These are phyloP conservation scores for Tetracladium maxilliforme DNA, from an alignment of 2,329 filamentous ascomycete genomes.

Conservation along the genomic window DNA sequence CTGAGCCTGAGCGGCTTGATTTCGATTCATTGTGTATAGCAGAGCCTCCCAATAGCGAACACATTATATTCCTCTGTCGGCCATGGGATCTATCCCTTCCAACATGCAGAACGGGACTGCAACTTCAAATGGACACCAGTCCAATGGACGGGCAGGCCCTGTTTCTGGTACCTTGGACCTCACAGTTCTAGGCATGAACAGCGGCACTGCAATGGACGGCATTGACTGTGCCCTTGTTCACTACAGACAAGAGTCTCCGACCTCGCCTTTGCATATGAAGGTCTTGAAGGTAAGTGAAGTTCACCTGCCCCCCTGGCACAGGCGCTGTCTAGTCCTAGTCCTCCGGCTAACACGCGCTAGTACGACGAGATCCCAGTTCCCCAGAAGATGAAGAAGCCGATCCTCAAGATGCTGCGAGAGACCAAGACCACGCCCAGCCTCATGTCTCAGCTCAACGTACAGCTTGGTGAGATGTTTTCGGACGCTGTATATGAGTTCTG, in stretches of 20 bases:
- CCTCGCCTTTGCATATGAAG: constrained; percentile 11
- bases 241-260: constrained; percentile 15
- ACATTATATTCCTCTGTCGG: no score
- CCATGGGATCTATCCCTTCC: no score
- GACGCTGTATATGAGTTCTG: constrained; percentile 15
- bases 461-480: constrained; percentile 15
- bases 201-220: constrained; percentile 15
- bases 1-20: no score
- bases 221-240: constrained; percentile 16
- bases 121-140: no score
- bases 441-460: constrained; percentile 16
- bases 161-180: no score
- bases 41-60: no score
- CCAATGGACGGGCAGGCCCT: no score
- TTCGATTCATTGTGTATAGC: no score
- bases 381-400: constrained; percentile 14
- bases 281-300: constrained; percentile 13
- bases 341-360: constrained; percentile 5
- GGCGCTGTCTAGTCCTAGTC: not conserved
- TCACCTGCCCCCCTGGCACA: not conserved
- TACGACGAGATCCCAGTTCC: constrained; percentile 17
- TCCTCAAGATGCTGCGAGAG: constrained; percentile 15
- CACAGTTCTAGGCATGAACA: constrained; percentile 14
- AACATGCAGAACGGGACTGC: no score
- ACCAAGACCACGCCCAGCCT: constrained; percentile 15